Evolutionary conservation across 257 asterid species (phyloP).

Genomic region (Knoxia roxburghii): DNA sequence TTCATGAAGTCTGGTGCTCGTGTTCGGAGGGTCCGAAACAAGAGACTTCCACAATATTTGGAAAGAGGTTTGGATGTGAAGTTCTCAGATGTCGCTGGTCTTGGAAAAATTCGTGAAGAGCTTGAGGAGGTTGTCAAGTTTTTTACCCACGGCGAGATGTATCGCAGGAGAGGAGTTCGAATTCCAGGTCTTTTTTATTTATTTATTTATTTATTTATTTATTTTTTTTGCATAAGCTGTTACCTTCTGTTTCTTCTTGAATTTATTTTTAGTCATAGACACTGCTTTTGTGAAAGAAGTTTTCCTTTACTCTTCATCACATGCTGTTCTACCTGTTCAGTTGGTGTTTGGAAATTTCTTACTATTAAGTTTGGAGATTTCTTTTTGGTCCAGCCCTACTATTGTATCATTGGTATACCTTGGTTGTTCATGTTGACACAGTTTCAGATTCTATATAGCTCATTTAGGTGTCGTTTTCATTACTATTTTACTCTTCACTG

Average conservation of each 20-base stretch:
- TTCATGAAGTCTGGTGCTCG: constrained; percentile 98
- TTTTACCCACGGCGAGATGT: constrained; percentile 97
- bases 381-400: neutral
- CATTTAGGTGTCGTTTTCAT: neutral
- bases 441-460: neutral
- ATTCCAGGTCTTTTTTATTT: constrained; percentile 90
- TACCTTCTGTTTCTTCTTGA: neutral
- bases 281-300: neutral
- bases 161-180: constrained; percentile 90
- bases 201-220: too few species aligned
- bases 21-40: constrained; percentile 57
- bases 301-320: neutral
- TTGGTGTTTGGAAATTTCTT: neutral
- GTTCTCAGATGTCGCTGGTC: constrained; percentile 96
- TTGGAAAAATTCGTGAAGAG: constrained; percentile 91
- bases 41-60: constrained; percentile 76
- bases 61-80: constrained; percentile 83
- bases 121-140: constrained; percentile 97
- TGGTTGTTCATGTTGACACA: neutral
- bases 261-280: neutral
- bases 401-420: neutral
- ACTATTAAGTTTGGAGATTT: neutral
- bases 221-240: constrained; percentile 18
- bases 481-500: neutral
- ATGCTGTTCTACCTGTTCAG: neutral